phyloP scores from a whole-genome alignment of 1,284 basidiomycete species.

The Rhodotorula sp. region DNA sequence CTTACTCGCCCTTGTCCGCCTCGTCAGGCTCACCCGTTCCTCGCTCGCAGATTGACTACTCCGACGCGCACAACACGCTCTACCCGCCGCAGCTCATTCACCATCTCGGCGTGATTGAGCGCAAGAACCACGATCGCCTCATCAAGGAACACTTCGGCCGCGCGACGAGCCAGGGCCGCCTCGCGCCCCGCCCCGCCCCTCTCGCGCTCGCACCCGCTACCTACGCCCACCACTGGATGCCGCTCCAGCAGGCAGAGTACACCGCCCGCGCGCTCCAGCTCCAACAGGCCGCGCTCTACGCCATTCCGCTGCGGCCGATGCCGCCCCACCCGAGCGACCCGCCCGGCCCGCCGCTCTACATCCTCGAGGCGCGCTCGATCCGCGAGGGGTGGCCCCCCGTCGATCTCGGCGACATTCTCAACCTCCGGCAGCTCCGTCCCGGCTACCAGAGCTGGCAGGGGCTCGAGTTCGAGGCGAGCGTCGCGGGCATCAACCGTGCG shows the following conservation, averaged over 20 bases:
- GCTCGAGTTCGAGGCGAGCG: constrained; percentile 47
- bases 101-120: constrained; percentile 4
- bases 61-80: constrained; percentile 18
- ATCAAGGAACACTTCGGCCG: background rate
- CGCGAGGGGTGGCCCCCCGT: constrained; percentile 51
- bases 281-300: constrained; percentile 22
- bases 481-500: constrained; percentile 47
- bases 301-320: constrained; percentile 8
- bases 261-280: constrained; percentile 18
- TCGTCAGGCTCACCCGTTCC: background rate
- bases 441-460: constrained; percentile 37
- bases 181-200: background rate
- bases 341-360: constrained; percentile 14
- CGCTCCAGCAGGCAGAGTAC: constrained; percentile 27
- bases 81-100: constrained; percentile 16
- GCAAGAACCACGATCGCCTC: background rate
- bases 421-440: constrained; percentile 47
- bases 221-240: constrained; percentile 26
- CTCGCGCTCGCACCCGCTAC: constrained; percentile 12
- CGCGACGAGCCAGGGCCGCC: background rate
- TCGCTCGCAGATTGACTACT: constrained; percentile 17
- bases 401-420: constrained; percentile 48
- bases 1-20: no score
- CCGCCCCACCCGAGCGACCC: constrained; percentile 12
- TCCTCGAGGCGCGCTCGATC: constrained; percentile 38